These are phyloP conservation scores for Eudorina sp. DNA, from an alignment of 139 green algal genomes.

Conservation along the genomic window DNA sequence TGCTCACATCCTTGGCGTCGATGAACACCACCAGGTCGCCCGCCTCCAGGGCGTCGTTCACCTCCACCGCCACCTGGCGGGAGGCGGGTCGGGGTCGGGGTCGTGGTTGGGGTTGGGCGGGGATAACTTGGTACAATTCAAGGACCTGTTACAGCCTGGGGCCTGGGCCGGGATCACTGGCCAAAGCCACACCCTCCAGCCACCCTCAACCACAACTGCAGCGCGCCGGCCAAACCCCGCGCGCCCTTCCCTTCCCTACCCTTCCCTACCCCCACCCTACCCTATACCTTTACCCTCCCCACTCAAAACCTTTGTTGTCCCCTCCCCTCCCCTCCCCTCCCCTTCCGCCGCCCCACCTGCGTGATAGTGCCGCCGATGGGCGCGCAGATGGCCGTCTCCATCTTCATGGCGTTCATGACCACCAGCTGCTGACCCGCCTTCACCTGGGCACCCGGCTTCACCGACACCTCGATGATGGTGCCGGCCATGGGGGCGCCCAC, in stretches of 20 bases:
- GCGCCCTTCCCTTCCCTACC: no score
- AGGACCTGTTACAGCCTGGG: no score
- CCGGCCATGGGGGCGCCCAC: slow-evolving; percentile 94
- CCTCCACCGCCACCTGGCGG: slow-evolving; percentile 84
- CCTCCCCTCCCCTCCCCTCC: neutral
- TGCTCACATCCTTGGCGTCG: slow-evolving; percentile 38
- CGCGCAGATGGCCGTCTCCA: slow-evolving; percentile 94
- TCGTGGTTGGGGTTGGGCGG: no score
- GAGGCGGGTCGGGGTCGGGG: no score
- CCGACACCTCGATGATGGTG: slow-evolving; percentile 83
- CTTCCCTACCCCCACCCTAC: neutral
- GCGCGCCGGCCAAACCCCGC: no score
- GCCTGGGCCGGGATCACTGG: no score
- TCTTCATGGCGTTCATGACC: slow-evolving; percentile 97
- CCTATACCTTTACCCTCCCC: no score
- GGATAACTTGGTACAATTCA: no score
- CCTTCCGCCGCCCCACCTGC: slow-evolving; percentile 51
- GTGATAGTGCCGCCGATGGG: slow-evolving; percentile 78
- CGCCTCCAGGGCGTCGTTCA: slow-evolving; percentile 81
- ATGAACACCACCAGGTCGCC: slow-evolving; percentile 85
- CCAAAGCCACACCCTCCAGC: no score
- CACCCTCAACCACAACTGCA: no score
- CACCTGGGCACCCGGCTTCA: slow-evolving; percentile 65
- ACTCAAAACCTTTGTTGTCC: no score
- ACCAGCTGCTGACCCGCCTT: slow-evolving; percentile 86